Conservation (phyloP, 306 rosid genomes). For the Luffa aegyptiaca region DNA sequence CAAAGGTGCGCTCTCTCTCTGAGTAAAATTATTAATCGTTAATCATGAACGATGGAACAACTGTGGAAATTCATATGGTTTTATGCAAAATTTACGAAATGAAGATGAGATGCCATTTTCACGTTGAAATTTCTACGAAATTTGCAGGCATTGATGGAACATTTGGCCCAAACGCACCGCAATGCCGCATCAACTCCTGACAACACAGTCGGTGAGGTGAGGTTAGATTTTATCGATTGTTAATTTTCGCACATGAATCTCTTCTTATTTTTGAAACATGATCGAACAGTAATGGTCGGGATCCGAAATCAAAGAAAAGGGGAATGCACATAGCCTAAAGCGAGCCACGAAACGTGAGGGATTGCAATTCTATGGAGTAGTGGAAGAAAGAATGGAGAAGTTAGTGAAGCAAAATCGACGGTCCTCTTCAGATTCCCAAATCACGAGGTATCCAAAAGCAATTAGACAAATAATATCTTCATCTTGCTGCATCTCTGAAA, state of each 20-base stretch:
- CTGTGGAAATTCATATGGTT: neutral
- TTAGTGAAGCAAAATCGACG: constrained; percentile 28
- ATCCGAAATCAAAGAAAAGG: neutral
- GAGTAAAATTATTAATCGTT: neutral
- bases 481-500: neutral
- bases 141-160: neutral
- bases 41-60: neutral
- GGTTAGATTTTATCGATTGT: neutral
- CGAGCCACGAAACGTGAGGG: neutral
- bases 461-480: neutral
- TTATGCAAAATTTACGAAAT: neutral
- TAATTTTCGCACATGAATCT: neutral
- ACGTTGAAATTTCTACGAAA: neutral
- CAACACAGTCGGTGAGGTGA: neutral
- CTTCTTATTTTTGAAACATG: neutral
- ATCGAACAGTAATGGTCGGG: neutral
- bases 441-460: constrained; percentile 8
- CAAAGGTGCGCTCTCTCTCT: neutral
- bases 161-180: neutral
- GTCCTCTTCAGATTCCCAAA: constrained; percentile 17
- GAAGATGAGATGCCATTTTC: neutral
- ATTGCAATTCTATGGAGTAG: neutral
- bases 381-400: constrained; percentile 9
- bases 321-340: neutral
- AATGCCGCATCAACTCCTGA: neutral